Conservation (phyloP, 192 early-diverging fungal genomes). For the Thoreauomyces humboldtii region DNA sequence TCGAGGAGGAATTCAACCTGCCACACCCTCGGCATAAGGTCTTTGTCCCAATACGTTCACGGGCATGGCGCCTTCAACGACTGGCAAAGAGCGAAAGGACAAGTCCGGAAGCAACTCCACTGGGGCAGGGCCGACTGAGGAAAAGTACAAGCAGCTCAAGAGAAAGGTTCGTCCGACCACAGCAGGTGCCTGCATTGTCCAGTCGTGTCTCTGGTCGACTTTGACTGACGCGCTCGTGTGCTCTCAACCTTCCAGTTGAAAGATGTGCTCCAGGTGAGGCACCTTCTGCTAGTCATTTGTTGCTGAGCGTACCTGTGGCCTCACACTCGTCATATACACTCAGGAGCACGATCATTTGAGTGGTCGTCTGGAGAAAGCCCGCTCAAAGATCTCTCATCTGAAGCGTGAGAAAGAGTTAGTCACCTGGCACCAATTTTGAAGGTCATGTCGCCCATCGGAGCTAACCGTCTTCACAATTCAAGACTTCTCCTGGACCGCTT, state of each 20-base stretch:
- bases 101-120: background rate
- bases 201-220: too few relatives aligned
- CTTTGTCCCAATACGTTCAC: too few relatives aligned
- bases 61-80: background rate
- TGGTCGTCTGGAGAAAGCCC: constrained; percentile 11
- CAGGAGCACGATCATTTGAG: constrained; percentile 35
- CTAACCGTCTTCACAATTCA: background rate
- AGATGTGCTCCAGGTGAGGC: constrained; percentile 29
- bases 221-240: too few relatives aligned
- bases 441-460: too few relatives aligned
- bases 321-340: background rate
- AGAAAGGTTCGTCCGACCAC: constrained; percentile 24
- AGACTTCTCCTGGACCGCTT: constrained; percentile 27
- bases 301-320: background rate
- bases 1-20: too few relatives aligned
- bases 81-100: background rate
- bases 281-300: background rate
- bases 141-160: constrained; percentile 41
- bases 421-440: too few relatives aligned
- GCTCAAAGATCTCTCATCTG: constrained; percentile 12
- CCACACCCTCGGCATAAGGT: too few relatives aligned
- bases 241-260: constrained; percentile 18
- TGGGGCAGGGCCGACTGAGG: constrained; percentile 14
- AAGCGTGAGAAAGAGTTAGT: constrained; percentile 34
- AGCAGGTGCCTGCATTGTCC: too few relatives aligned